phyloP scores from a whole-genome alignment of 106 monocot species.

The Platanthera zijinensis region DNA sequence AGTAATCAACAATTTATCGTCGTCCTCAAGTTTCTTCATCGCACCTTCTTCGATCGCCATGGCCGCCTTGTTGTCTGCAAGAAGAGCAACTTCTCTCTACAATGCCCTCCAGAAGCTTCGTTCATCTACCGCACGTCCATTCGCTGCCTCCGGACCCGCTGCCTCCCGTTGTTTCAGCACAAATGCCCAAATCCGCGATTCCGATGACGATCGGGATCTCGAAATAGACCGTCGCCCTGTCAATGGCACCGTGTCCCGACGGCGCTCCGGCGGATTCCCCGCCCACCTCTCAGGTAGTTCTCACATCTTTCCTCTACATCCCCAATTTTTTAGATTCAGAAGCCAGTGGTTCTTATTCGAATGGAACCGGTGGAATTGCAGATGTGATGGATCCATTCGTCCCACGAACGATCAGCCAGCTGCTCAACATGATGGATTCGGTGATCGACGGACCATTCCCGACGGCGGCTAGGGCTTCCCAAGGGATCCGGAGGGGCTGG shows the following conservation, averaged over 20 bases:
- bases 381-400: conserved; percentile 69
- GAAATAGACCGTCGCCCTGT: conserved; percentile 9
- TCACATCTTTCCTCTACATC: background rate
- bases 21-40: background rate
- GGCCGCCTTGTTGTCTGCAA: conserved; percentile 20
- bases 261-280: conserved; percentile 10
- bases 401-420: conserved; percentile 58
- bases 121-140: background rate
- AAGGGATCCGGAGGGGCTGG: conserved; percentile 46
- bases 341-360: background rate
- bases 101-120: conserved; percentile 15
- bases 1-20: background rate
- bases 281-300: conserved; percentile 31
- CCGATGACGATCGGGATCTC: conserved; percentile 17
- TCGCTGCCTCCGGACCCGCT: background rate
- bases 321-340: background rate
- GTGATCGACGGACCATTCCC: conserved; percentile 32
- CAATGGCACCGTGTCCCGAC: conserved; percentile 1
- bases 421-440: conserved; percentile 84
- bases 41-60: background rate
- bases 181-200: conserved; percentile 17
- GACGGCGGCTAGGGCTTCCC: conserved; percentile 8
- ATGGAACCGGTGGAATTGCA: conserved; percentile 3
- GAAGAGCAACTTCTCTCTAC: background rate
- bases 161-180: conserved; percentile 18